These are phyloP conservation scores for Gynostemma pentaphyllum DNA, from an alignment of 306 rosid species.

Conservation along the genomic window DNA sequence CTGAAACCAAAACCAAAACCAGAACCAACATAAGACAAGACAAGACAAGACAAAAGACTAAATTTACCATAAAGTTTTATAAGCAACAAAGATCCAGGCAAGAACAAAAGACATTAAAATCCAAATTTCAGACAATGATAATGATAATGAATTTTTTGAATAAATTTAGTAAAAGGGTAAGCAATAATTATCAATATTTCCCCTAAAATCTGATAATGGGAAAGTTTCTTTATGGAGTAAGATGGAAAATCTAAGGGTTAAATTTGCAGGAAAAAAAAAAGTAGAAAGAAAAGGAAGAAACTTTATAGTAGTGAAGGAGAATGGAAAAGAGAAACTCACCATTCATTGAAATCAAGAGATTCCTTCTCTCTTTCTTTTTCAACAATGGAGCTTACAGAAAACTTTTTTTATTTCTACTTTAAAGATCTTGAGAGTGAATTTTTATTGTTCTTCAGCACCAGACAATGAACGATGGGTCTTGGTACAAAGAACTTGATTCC, in stretches of 20 bases:
- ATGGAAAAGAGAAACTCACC: constrained; percentile 4
- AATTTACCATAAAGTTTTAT: not conserved
- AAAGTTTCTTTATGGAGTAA: not conserved
- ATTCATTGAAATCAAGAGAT: constrained; percentile 10
- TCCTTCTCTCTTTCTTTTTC: constrained; percentile 1
- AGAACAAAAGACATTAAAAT: not conserved
- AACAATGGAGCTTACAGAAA: not conserved
- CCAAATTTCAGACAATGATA: not conserved
- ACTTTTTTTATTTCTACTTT: not conserved
- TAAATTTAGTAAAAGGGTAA: not conserved
- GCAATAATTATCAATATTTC: not conserved
- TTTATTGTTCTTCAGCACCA: not conserved
- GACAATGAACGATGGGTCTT: not conserved
- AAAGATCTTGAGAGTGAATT: constrained; percentile 1
- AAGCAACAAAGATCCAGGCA: not conserved
- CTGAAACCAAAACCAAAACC: not conserved
- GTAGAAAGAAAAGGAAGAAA: not conserved
- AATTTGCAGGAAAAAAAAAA: not conserved
- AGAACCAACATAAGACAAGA: constrained; percentile 1
- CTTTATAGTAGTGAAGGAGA: not conserved
- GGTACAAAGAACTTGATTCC: constrained; percentile 11
- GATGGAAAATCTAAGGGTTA: not conserved
- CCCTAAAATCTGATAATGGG: constrained; percentile 4
- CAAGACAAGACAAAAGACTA: not conserved
- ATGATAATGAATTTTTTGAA: not conserved